Evolutionary conservation across 148 eudicot genomes (phyloP).

Genomic region (Vaccinium darrowii): DNA sequence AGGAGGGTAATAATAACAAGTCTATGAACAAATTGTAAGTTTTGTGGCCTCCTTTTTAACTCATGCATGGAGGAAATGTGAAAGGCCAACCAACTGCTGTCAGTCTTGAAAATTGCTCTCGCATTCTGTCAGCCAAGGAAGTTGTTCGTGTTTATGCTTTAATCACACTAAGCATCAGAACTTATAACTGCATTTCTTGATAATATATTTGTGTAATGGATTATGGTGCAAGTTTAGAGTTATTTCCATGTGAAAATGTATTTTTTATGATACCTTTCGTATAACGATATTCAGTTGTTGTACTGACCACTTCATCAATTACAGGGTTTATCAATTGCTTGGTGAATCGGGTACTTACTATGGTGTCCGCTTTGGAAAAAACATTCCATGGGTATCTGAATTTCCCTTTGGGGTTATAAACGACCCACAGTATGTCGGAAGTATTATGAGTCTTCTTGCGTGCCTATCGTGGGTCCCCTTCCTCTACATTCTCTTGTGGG

Average conservation of each 20-base stretch:
- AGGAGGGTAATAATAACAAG: background rate
- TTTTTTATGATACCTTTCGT: background rate
- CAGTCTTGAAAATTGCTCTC: background rate
- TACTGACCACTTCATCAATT: constrained; percentile 16
- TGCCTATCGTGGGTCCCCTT: constrained; percentile 86
- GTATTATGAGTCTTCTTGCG: constrained; percentile 89
- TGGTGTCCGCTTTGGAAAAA: constrained; percentile 91
- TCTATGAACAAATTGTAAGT: background rate
- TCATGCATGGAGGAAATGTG: background rate
- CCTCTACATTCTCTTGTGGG: constrained; percentile 73
- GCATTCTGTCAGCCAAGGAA: background rate
- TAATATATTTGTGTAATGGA: background rate
- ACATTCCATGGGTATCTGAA: constrained; percentile 85
- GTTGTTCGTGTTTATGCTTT: background rate
- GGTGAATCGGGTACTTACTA: constrained; percentile 96
- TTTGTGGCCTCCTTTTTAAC: background rate
- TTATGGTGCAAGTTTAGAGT: background rate
- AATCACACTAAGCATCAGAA: background rate
- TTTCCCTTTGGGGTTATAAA: constrained; percentile 86
- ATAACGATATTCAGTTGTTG: background rate
- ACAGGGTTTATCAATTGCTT: constrained; percentile 92
- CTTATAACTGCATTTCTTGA: background rate
- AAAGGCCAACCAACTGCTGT: background rate
- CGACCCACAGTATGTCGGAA: constrained; percentile 97
- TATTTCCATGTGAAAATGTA: background rate